Base-by-base conservation (phyloP, 257 asterid genomes). In the Gentiana macrophylla region DNA sequence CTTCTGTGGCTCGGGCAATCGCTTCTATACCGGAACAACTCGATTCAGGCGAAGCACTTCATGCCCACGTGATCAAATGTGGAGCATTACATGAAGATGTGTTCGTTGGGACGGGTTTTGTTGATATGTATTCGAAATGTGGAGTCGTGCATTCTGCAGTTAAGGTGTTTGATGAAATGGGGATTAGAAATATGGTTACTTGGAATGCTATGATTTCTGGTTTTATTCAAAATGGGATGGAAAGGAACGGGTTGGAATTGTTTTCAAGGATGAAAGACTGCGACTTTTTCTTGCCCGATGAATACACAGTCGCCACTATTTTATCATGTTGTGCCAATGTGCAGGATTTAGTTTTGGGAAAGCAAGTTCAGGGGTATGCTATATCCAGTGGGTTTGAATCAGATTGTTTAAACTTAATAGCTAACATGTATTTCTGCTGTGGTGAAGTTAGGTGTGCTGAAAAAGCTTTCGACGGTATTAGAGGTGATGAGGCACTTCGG, bases 181-280 rank as follows among this genome's bases (percentile, higher is more conserved):
- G 65, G 1, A 10, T 35, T 0, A 63, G 74, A 70, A 73, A 72
- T 56, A 38, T 53, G 54, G 79, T 77, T 32, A 69, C 72, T 3
- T 77, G 82, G 79, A 77, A 73, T 13, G 67, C 79, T 2, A 52
- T 77, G 74, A 37, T 77, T 12, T 70, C 63, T 52, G 79, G 72
- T 9, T 72, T 44, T 38, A 57, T 63, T 24, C 82, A 64, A 53
- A 70, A 70, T 36, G 76, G 74, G 8, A 36, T 57, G 68, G 70
- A 36, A 32, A 35, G 13, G n/a, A 37, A 52, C 32, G 79, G 74
- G 13, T 48, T 69, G 35, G 62, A 60, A 24, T 59, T 77, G 62
- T 77, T 77, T 70, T 46, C 50, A 33, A 36, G 10, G 60, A 63
- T 77, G 79, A 73, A 50, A 56, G 43, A 67, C 24, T 35, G 32